Base-by-base conservation (phyloP, 768 basidiomycete species). In the Tulasnella sp. region DNA sequence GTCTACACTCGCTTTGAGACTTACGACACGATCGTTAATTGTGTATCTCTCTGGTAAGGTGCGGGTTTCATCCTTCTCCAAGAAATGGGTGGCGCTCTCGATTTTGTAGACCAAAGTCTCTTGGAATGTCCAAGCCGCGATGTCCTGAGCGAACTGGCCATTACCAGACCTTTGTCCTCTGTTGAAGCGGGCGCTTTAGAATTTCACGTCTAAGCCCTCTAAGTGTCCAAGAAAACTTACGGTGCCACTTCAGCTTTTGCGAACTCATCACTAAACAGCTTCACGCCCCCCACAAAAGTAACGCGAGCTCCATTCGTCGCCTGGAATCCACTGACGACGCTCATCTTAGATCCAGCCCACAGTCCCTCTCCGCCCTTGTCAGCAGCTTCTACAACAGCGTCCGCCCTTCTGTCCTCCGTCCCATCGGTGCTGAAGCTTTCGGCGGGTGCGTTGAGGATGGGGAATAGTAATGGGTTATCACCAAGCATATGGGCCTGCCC, bases 121-220 rank as follows among this genome's bases (percentile, higher is more conserved):
- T 76, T 94, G 91, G 88, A 98, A 96, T 0, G 90, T 87, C 96
- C 96, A 99, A 5, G 87, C 85, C 3, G 89, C 85, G 52, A 98
- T 79, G 75, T 96, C 94, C 65, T 83, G 81, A 2, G 83, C 86
- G 74, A 97, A 90, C 71, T 86, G 86, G 7, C 82, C 81, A 78
- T 99, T 99, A 19, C 91, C 92, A 1, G 90, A 87, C 68, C 84
- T 81, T 22, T 83, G 81, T 9, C 87, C 88, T 59, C 88, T 88
- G 75, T 29, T 19, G 41, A 73, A 22, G 37, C 34, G 52, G 70
- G 35, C 74, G 39, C 70, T 6, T 68, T 36, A 71, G n/a, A 8
- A 47, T 35, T 17, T 62, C 37, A 67, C 42, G 39, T 8, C 6
- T n/a, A 9, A 34, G 35, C 14, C 11, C 63, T 36, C 4, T n/a